Conservation (phyloP, 345 rosid genomes). For the Streptanthus diversifolius region DNA sequence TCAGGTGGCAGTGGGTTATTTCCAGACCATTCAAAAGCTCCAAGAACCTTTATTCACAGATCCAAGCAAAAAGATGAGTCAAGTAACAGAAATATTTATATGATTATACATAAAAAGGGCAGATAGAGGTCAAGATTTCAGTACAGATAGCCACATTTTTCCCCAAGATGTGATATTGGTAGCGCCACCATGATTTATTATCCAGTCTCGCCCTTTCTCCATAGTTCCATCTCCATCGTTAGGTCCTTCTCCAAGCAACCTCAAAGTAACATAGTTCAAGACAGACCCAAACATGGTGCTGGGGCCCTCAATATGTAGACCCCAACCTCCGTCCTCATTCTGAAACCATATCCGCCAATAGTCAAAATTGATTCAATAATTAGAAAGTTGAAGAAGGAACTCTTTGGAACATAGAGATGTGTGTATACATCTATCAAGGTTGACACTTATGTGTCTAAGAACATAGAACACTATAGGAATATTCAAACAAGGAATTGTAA, state of each 20-base stretch:
- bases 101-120: not conserved
- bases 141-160: constrained; percentile 99
- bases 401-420: not conserved
- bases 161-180: constrained; percentile 93
- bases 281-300: constrained; percentile 98
- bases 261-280: constrained; percentile 73
- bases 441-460: not conserved
- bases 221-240: constrained; percentile 77
- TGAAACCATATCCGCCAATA: constrained; percentile 36
- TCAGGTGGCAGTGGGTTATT: constrained; percentile 98
- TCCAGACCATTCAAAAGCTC: constrained; percentile 95
- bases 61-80: constrained; percentile 6
- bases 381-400: not conserved
- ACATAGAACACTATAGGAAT: not conserved
- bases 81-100: constrained; percentile 7
- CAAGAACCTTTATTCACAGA: constrained; percentile 65
- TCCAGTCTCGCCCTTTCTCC: constrained; percentile 87
- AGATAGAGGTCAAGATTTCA: constrained; percentile 23
- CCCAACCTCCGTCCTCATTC: constrained; percentile 99
- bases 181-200: constrained; percentile 88
- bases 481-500: not conserved
- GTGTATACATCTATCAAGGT: not conserved
- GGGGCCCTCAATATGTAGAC: constrained; percentile 95
- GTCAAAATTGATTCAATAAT: not conserved
- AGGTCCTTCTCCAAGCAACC: constrained; percentile 94